phyloP scores from a whole-genome alignment of 2,329 filamentous ascomycete genomes.

The Annulohypoxylon truncatum region DNA sequence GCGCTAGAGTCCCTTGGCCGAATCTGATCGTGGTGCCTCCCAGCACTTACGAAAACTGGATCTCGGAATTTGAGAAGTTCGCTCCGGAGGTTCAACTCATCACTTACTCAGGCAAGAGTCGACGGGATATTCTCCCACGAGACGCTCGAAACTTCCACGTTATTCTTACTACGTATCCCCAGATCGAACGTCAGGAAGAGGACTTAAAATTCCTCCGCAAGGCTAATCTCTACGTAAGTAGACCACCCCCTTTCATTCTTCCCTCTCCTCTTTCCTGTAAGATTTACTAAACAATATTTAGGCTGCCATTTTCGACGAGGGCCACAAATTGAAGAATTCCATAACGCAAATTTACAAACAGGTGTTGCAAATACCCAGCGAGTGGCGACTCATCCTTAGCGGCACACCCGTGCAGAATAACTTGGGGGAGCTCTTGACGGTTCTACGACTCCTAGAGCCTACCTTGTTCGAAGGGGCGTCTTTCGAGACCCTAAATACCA shows the following conservation, averaged over 20 bases:
- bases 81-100: conserved; percentile 81
- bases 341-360: conserved; percentile 84
- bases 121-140: conserved; percentile 71
- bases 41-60: conserved; percentile 96
- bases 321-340: conserved; percentile 92
- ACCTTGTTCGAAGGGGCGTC: conserved; percentile 77
- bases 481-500: conserved; percentile 81
- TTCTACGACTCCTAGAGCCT: conserved; percentile 95
- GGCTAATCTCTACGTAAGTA: conserved; percentile 57
- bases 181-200: conserved; percentile 62
- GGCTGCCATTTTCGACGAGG: conserved; percentile 87
- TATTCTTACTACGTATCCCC: conserved; percentile 70
- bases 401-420: conserved; percentile 97
- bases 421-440: conserved; percentile 87
- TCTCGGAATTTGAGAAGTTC: conserved; percentile 88
- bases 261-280: neutral
- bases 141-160: conserved; percentile 73
- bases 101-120: conserved; percentile 72
- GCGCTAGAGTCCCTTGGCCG: conserved; percentile 67
- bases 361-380: conserved; percentile 78
- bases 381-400: conserved; percentile 87
- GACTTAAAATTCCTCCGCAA: conserved; percentile 64
- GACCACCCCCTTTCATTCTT: neutral
- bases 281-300: conserved; percentile 27
- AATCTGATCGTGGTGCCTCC: conserved; percentile 90